Percentiles rank a stretch among this genome's conserved stretches.
Conservation (phyloP, 192 early-diverging fungal species). For the Backusella australiensis region DNA sequence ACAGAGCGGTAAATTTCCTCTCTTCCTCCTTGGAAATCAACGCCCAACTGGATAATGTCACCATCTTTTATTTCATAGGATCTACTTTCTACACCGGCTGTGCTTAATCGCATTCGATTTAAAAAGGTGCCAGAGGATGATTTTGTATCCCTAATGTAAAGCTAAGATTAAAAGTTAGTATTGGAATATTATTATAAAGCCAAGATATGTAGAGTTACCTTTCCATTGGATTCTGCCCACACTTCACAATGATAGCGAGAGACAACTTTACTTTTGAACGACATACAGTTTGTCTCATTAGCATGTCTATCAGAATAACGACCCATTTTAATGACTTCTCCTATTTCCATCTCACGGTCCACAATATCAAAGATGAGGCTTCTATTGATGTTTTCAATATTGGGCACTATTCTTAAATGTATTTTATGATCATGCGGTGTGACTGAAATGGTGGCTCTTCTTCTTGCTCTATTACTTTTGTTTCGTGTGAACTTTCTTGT, state of each 20-base stretch:
- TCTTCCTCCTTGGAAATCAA: slow-evolving; percentile 79
- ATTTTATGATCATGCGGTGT: slow-evolving; percentile 6
- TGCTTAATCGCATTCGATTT: slow-evolving; percentile 82
- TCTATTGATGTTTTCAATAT: slow-evolving; percentile 4
- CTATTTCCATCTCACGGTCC: slow-evolving; percentile 60
- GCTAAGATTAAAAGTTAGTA: slow-evolving; percentile 34
- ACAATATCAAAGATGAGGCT: slow-evolving; percentile 52
- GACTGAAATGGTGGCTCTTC: background rate
- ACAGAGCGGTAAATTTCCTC: slow-evolving; percentile 84
- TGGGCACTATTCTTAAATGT: slow-evolving; percentile 11
- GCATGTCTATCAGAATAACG: slow-evolving; percentile 69
- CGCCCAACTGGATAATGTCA: slow-evolving; percentile 81
- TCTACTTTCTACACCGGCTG: slow-evolving; percentile 68
- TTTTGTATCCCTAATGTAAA: slow-evolving; percentile 81
- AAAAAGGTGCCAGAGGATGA: slow-evolving; percentile 87
- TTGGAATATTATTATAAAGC: background rate
- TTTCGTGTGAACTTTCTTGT: background rate
- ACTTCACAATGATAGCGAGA: slow-evolving; percentile 91
- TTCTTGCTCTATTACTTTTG: background rate
- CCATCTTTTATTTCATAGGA: slow-evolving; percentile 72
- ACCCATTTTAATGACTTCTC: slow-evolving; percentile 65
- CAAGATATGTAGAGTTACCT: slow-evolving; percentile 7
- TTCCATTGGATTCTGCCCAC: slow-evolving; percentile 69
- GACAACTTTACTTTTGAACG: slow-evolving; percentile 92
- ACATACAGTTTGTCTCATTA: slow-evolving; percentile 56